Conservation (phyloP, 768 basidiomycete species). For the Hysterangium stoloniferum region DNA sequence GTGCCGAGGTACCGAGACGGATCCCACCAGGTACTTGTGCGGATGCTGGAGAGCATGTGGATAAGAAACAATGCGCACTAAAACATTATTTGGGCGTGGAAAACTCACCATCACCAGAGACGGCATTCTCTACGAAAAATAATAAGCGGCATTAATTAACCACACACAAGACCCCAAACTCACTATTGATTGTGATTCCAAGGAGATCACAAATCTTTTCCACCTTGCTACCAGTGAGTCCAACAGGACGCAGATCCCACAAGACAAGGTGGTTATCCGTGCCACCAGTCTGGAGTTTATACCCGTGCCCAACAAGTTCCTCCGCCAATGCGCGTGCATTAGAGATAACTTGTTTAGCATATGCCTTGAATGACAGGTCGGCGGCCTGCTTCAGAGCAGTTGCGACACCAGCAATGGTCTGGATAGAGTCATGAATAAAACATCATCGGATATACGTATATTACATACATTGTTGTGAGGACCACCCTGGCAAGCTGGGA, state of each 20-base stretch:
- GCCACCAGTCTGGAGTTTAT: conserved; percentile 94
- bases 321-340: conserved; percentile 77
- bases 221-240: conserved; percentile 95
- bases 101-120: conserved; percentile 74
- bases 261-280: conserved; percentile 98
- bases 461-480: conserved; percentile 90
- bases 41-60: conserved; percentile 40
- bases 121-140: conserved; percentile 70
- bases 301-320: conserved; percentile 68
- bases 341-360: conserved; percentile 90
- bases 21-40: conserved; percentile 96
- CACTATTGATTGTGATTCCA: conserved; percentile 95
- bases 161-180: no score
- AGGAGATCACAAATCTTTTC: conserved; percentile 97
- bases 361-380: conserved; percentile 81
- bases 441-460: not conserved
- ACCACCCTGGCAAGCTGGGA: conserved; percentile 99
- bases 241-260: conserved; percentile 93
- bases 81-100: conserved; percentile 11
- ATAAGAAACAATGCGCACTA: not conserved
- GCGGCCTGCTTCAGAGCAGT: conserved; percentile 87
- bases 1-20: conserved; percentile 87
- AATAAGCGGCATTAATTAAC: no score
- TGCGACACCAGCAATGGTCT: conserved; percentile 94
- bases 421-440: no score